Evolutionary conservation across 495 filamentous ascomycete species (phyloP), one percentile per base, ranked within the genome.

Genomic region (Lasiosphaeriaceae sp.): DNA sequence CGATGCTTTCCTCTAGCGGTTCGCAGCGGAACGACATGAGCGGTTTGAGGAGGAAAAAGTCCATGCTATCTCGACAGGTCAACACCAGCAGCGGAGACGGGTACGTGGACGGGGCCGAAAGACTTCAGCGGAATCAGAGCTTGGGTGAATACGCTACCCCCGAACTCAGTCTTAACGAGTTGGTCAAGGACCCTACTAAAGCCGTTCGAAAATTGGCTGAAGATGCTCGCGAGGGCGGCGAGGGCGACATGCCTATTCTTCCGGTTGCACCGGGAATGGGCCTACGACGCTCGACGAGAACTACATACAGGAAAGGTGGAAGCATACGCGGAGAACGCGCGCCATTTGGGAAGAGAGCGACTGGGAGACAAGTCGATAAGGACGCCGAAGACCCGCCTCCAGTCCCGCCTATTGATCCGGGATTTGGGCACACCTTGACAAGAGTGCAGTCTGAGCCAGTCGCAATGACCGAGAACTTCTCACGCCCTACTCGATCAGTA

Each of bases 11-110:
- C 1, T 75, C 80, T 3, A 85, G 89, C 56, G 81, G 85, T 2
- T 62, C 86, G 2, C 81, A 87, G 19, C 74, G 85, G 31, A 76
- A 78, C 53, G 79, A 81, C 43, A 86, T 88, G 2, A 77, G 81
- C 19, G 78, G 88, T 41, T 71, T 97, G 54, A 79, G 86, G 60
- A 84, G 94, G 63, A 96, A 96, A 73, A 92, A 92, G 69, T 97
- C 93, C 0, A 97, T 96, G 92, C 77, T 99, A 11, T 97, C 92
- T 6, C 85, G 85, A 60, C 92, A 97, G 70, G 88, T 99, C 52
- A 89, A 96, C 60, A 87, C 81, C 58, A 78, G 80, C 4, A 80
- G 80, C 3, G 81, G 79, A 14, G 80, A 83, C 23, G 81, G 81
- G 41, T 96, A 94, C 67, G 77, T 83, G 54, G 92, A 99, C 74